Conservation (phyloP, 208 protist species). For the Leishmania lainsoni region DNA sequence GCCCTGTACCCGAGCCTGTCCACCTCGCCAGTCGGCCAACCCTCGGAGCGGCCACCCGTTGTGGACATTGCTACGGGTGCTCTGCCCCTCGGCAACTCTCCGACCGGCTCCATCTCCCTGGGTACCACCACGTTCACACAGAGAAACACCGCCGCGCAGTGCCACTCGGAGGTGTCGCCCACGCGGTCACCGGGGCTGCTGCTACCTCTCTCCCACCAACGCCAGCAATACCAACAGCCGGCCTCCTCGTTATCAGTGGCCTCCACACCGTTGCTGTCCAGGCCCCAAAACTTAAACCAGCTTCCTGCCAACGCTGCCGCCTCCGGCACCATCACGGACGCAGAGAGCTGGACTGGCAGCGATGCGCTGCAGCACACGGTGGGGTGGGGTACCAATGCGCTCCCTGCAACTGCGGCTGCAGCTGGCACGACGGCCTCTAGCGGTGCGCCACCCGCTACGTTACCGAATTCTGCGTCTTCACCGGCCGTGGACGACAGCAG, state of each 20-base stretch:
- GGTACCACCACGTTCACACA: background rate
- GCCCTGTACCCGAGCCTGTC: background rate
- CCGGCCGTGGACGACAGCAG: background rate
- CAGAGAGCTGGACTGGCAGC: constrained; percentile 1
- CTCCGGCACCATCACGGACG: background rate
- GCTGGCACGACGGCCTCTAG: background rate
- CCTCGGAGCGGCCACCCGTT: background rate
- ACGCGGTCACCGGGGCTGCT: background rate
- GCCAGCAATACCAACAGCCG: background rate
- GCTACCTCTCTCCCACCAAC: background rate
- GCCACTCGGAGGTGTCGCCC: constrained; percentile 1
- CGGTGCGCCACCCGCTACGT: background rate
- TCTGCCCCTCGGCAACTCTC: background rate
- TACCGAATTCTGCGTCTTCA: background rate
- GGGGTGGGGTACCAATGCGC: background rate
- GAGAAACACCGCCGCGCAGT: background rate
- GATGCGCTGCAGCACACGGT: background rate
- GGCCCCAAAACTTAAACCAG: background rate
- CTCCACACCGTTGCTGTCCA: constrained; percentile 2
- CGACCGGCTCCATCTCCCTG: background rate
- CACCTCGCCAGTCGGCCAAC: background rate
- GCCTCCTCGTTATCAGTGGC: background rate
- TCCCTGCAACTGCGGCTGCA: background rate
- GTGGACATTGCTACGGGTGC: background rate
- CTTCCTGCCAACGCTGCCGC: background rate